Base-by-base conservation (phyloP, 768 basidiomycete species). In the Tulasnella sp. region DNA sequence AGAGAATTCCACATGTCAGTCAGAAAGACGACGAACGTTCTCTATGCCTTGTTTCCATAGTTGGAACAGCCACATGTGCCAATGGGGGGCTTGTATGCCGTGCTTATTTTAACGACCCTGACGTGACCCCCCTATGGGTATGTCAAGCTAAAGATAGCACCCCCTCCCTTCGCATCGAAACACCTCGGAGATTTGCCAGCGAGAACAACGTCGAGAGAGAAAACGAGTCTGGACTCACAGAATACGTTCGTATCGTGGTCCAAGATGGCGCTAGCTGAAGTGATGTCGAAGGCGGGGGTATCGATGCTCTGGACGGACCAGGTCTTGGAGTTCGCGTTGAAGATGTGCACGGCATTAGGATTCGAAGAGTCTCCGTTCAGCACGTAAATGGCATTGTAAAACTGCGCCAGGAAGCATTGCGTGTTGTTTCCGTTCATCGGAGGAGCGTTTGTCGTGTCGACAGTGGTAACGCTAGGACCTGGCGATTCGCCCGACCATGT, bases 181-280 rank as follows among this genome's bases (percentile, higher is more conserved):
- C 2, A 34, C 35, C 64, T 65, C 64, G 35, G 64, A 65, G 64
- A 40, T 65, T 65, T 36, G 39, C 64, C 64, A 36, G 64, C 64
- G 34, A 74, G 29, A 73, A 73, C 44, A 69, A 71, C 62, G 73
- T 63, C 22, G 35, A 29, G 52, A 76, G 74, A 52, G 47, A 19
- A 52, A 52, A 12, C 7, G 17, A n/a, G 26, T 22, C 26, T 3
- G 44, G 9, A 80, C 83, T 75, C 79, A 90, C 90, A 95, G 81
- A 97, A 90, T 73, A 90, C 87, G 74, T 96, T 95, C 66, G 95
- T 98, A 79, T 98, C 95, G 75, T 96, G 95, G 81, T 98, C 95
- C 39, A 98, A 85, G 74, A 96, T 88, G 34, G 90, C 86, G 34
- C 82, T 84, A 76, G 88, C 89, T 22, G 86, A 85, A 1, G 83